phyloP scores from a whole-genome alignment of 2,329 filamentous ascomycete species.

The Pochonia chlamydosporia region DNA sequence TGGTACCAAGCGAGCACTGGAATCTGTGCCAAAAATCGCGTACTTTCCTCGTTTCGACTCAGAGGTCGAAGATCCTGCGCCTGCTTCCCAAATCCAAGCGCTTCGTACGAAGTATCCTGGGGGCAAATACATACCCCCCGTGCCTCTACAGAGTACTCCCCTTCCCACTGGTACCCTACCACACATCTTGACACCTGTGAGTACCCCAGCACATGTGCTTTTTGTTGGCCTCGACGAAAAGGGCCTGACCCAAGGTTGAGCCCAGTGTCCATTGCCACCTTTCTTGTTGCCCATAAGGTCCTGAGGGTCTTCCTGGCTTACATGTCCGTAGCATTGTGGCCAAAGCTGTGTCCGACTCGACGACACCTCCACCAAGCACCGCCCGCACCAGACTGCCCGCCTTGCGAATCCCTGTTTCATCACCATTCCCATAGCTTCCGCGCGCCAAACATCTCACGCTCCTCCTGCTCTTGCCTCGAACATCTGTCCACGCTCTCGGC shows the following conservation, averaged over 20 bases:
- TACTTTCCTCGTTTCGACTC: no score
- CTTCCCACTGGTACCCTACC: not conserved
- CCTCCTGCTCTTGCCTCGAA: not conserved
- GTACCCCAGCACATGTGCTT: not conserved
- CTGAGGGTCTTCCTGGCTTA: not conserved
- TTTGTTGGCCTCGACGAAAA: not conserved
- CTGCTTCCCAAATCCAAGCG: no score
- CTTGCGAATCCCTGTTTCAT: constrained; percentile 12
- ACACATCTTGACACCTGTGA: not conserved
- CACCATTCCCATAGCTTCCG: constrained; percentile 8
- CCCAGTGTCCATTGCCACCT: no score
- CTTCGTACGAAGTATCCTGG: no score
- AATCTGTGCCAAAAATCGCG: no score
- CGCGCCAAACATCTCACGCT: constrained; percentile 4
- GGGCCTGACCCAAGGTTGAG: not conserved
- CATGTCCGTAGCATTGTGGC: not conserved
- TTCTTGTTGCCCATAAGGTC: no score
- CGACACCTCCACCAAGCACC: not conserved
- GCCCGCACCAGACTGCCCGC: constrained; percentile 2
- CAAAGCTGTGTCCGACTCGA: not conserved
- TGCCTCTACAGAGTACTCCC: not conserved
- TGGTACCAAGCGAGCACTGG: no score
- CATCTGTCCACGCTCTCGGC: not conserved
- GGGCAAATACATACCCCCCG: no score
- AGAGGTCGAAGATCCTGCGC: no score